Conservation (phyloP, 495 filamentous ascomycete genomes). For the Penicillium alfredii region DNA sequence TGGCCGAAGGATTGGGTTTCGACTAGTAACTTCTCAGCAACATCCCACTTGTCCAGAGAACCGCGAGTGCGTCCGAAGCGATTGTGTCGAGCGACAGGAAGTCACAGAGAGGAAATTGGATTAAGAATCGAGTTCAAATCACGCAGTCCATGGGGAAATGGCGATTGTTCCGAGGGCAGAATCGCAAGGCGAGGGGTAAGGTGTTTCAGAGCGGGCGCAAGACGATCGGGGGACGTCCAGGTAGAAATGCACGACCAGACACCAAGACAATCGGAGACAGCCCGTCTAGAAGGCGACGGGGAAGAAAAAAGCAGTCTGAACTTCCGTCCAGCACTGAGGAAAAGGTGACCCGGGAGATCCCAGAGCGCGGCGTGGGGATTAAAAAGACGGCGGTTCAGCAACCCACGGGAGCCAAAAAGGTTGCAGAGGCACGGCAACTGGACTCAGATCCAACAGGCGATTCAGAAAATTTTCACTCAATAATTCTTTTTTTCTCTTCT, state of each 20-base stretch:
- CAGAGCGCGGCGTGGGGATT: no score
- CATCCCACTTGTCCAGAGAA: constrained; percentile 28
- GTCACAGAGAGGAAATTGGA: constrained; percentile 1
- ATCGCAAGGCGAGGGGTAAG: constrained; percentile 18
- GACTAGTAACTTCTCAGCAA: constrained; percentile 21
- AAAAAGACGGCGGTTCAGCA: no score
- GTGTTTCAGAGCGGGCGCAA: constrained; percentile 9
- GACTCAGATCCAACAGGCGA: no score
- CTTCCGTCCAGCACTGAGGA: no score
- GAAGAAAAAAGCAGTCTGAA: constrained; percentile 1
- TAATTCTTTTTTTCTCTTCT: no score
- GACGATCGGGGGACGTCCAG: constrained; percentile 1
- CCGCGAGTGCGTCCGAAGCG: not conserved
- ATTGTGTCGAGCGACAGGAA: not conserved
- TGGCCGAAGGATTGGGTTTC: constrained; percentile 16
- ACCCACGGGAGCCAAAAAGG: no score
- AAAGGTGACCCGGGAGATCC: no score
- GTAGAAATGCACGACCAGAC: constrained; percentile 1
- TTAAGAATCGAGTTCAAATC: constrained; percentile 10
- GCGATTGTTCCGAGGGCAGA: constrained; percentile 14
- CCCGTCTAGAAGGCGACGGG: not conserved
- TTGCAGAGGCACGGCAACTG: no score
- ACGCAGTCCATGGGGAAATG: constrained; percentile 15
- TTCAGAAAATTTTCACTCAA: no score
- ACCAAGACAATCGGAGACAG: not conserved